phyloP scores from a whole-genome alignment of 148 eudicot species.

The Chenopodium formosanum region DNA sequence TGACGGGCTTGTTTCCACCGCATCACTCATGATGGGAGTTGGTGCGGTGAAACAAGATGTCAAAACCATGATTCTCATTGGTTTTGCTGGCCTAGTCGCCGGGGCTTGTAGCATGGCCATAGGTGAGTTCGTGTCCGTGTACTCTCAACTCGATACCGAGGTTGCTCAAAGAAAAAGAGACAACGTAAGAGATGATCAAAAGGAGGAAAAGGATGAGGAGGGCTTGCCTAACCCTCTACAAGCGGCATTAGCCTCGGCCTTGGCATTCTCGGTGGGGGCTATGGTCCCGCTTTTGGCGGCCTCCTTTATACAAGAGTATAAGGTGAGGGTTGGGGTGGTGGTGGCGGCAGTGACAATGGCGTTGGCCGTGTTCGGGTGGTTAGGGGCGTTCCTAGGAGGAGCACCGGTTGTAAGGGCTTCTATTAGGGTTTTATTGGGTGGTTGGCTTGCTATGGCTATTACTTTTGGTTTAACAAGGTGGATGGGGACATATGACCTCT shows the following conservation, averaged over 20 bases:
- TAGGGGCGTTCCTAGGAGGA: constrained; percentile 43
- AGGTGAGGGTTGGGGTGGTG: constrained; percentile 39
- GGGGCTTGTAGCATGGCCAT: constrained; percentile 56
- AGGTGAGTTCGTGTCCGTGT: constrained; percentile 46
- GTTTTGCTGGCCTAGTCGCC: constrained; percentile 42
- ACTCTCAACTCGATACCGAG: constrained; percentile 41
- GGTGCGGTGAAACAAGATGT: constrained; percentile 41
- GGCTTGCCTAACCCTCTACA: constrained; percentile 37
- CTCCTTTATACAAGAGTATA: constrained; percentile 32
- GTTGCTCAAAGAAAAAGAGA: constrained; percentile 35
- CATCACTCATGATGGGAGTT: constrained; percentile 48
- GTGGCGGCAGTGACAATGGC: constrained; percentile 42
- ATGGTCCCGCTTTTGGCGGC: constrained; percentile 42
- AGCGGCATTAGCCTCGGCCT: constrained; percentile 42
- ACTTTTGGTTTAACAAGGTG: constrained; percentile 45
- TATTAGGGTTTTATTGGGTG: constrained; percentile 42
- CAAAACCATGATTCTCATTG: constrained; percentile 39
- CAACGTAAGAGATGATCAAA: background rate
- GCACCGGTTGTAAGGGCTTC: constrained; percentile 34
- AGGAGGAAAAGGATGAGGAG: constrained; percentile 21
- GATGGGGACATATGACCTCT: constrained; percentile 20
- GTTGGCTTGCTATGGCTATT: constrained; percentile 48
- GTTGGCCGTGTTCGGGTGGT: constrained; percentile 40
- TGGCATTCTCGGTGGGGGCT: constrained; percentile 41
- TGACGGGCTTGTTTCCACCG: constrained; percentile 43